Percentiles rank a stretch among this genome's conserved stretches.
Conservation (phyloP, 148 eudicot species). For the Vaccinium myrtillus region DNA sequence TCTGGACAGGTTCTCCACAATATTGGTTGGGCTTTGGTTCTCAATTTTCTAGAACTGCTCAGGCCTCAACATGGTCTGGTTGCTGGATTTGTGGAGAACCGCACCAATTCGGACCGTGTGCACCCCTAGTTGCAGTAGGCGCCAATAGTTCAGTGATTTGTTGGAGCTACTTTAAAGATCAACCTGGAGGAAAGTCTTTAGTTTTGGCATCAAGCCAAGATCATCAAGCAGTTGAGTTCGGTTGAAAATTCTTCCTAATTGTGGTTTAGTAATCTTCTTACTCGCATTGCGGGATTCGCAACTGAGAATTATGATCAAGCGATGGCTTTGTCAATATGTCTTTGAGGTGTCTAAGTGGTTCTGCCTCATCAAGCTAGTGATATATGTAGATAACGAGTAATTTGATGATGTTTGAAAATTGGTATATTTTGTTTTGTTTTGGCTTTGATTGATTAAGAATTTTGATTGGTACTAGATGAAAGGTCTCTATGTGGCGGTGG, state of each 20-base stretch:
- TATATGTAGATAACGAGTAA: not conserved
- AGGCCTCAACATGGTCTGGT: no score
- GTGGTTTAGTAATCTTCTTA: not conserved
- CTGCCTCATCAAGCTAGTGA: not conserved
- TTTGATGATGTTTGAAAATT: not conserved
- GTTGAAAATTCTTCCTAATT: not conserved
- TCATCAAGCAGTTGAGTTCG: no score
- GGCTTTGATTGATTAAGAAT: not conserved
- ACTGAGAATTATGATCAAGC: not conserved
- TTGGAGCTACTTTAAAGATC: no score
- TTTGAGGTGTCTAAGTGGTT: not conserved
- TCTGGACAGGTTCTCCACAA: no score
- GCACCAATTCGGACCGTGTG: no score
- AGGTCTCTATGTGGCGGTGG: not conserved
- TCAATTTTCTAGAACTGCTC: no score
- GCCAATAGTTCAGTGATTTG: no score
- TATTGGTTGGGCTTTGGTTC: no score
- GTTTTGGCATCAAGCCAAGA: no score
- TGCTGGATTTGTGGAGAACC: no score
- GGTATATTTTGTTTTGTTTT: not conserved
- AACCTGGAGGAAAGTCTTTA: no score
- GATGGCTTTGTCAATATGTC: not conserved
- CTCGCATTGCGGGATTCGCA: not conserved
- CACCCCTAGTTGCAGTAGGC: not conserved
- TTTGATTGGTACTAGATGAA: conserved; percentile 27